Base-by-base conservation (phyloP, 2,329 filamentous ascomycete species). In the Dissoconium aciculare region DNA sequence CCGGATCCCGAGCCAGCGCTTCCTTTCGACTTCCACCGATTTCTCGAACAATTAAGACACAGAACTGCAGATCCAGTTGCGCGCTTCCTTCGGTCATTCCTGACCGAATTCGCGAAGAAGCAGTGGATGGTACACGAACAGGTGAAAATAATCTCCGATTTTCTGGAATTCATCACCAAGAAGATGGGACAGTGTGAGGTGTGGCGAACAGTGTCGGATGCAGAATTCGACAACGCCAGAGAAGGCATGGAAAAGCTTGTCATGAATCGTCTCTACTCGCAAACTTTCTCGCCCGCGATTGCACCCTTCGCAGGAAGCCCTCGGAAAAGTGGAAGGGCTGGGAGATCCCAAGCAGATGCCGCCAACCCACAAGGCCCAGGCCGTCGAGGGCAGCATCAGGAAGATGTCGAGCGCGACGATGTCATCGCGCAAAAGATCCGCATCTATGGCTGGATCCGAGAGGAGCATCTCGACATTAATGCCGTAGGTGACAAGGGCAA, bases 51-150 rank as follows among this genome's bases (percentile, higher is more conserved):
- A 56, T 64, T 98, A 17, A 78, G 89, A 37, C 89, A 98, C 57
- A 82, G 87, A 42, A 93, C 91, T 35, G 91, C 89, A n/a, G 91
- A 98, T 48, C 89, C 91, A 1, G 87, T 98, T 2, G 91, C 91
- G 4, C 79, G 87, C 41, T 98, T 94, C 50, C 66, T 98, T 27
- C 81, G 91, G 41, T 95, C 89, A 0, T 98, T 98, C 48, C 61
- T 98, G 16, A 74, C 74, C 28, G 91, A 98, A 54, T 98, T 98
- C 57, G 82, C 75, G 19, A 98, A 95, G 62, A 82, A 85, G 44
- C 89, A 95, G 56, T 98, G 89, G 89, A 92, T 93, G 81, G 89
- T 94, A 5, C 89, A 98, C 53, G 89, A 98, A 58, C 89, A 98
- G 55, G 89, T 95, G 52, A 98, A 98, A 59, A 95, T 98, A 39